Conservation (phyloP, 2,329 filamentous ascomycete genomes). For the Verticillium dahliae region DNA sequence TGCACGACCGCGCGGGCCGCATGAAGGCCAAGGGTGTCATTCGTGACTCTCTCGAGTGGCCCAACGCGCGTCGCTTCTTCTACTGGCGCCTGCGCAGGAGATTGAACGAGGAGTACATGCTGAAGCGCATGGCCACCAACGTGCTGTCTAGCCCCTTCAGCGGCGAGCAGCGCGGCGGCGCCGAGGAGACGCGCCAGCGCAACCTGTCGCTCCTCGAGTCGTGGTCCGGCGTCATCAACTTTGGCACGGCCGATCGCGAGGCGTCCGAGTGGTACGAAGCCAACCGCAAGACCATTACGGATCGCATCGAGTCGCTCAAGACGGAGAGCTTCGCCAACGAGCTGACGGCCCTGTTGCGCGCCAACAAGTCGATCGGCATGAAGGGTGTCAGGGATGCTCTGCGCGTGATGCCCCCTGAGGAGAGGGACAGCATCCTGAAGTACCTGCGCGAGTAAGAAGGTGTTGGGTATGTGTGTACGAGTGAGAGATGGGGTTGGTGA, state of each 20-base stretch:
- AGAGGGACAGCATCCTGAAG: constrained; percentile 77
- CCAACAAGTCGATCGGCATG: constrained; percentile 60
- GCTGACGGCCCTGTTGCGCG: constrained; percentile 36
- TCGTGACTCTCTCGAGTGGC: constrained; percentile 76
- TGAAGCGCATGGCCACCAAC: constrained; percentile 70
- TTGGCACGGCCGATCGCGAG: constrained; percentile 70
- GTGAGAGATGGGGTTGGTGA: neutral
- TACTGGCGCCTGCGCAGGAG: constrained; percentile 98
- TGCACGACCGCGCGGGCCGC: constrained; percentile 92
- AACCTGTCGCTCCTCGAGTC: constrained; percentile 73
- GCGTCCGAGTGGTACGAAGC: constrained; percentile 96
- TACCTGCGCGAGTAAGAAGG: constrained; percentile 38
- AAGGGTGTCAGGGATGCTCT: constrained; percentile 84
- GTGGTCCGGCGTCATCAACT: constrained; percentile 74
- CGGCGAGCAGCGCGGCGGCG: constrained; percentile 22
- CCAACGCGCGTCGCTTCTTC: constrained; percentile 90
- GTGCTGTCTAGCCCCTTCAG: constrained; percentile 24
- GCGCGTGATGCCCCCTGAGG: constrained; percentile 77
- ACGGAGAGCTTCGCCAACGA: constrained; percentile 55
- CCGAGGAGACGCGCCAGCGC: constrained; percentile 50
- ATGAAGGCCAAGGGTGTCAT: constrained; percentile 98
- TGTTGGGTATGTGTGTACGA: neutral
- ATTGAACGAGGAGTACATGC: constrained; percentile 94
- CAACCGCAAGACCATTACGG: constrained; percentile 74
- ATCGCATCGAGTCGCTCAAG: constrained; percentile 82